Evolutionary conservation across 495 filamentous ascomycete genomes (phyloP), one percentile per base, ranked within the genome.

Genomic region (Neurospora sp.): DNA sequence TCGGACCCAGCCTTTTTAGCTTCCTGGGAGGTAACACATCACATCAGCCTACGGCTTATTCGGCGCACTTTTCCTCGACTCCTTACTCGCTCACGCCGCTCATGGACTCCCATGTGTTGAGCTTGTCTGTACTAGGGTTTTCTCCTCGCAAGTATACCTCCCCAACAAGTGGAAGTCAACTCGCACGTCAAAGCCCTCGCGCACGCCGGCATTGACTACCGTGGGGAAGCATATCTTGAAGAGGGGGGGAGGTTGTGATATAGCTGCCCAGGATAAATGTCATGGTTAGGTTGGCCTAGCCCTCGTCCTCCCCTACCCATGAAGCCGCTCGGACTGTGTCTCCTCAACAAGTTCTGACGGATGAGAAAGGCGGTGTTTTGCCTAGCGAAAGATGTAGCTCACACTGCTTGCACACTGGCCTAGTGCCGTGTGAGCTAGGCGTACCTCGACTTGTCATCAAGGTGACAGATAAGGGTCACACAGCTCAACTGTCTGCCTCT

Each of bases 21-120:
- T 70, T 73, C 71, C 48, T 73, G 73, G 69, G 71, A 73, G 70
- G 73, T 75, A 20, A 73, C 62, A 77, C 81, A 81, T 79, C 77
- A 81, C 77, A 84, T 84, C 84, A 85, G 84, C 82, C 84, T 85
- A 80, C 82, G 84, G 83, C 82, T 82, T 82, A 77, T 83, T 85
- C 84, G 84, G 84, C 78, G 80, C 78, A 79, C 74, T 76, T 82
- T 84, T 79, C 84, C 83, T 74, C 76, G 71, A 75, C 59, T 75
- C 71, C 75, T 72, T 72, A 75, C 59, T 73, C 72, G 38, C 59
- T 20, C 70, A 20, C 44, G 42, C 31, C 48, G 27, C 71, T 38
- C 44, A 31, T 38, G 66, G 38, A 39, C 38, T 75, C 70, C 39
- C 39, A 16, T 48, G 16, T 23, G 71, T 42, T 54, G 73, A 14